phyloP scores from a whole-genome alignment of 176 grass and related monocot genomes.

The Hyparrhenia diplandra region DNA sequence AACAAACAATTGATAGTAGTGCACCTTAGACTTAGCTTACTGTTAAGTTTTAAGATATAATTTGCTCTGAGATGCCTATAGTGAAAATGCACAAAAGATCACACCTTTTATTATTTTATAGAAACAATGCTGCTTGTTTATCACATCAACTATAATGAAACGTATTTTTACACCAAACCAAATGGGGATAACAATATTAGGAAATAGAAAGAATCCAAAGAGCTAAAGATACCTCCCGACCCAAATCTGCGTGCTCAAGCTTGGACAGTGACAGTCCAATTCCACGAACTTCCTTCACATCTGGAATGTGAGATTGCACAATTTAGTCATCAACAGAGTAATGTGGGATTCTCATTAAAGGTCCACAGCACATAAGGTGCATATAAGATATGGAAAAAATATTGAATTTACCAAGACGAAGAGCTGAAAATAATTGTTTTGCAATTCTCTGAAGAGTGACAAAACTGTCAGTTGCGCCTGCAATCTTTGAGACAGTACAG shows the following conservation, averaged over 20 bases:
- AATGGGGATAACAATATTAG: conserved; percentile 13
- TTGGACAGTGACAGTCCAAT: conserved; percentile 79
- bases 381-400: conserved; percentile 1
- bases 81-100: conserved; percentile 5
- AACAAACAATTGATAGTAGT: background rate
- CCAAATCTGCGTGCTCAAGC: conserved; percentile 58
- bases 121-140: background rate
- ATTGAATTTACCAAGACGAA: conserved; percentile 58
- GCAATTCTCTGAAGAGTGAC: conserved; percentile 63
- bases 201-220: background rate
- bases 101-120: background rate
- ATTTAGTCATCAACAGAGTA: conserved; percentile 24
- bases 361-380: background rate
- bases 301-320: conserved; percentile 31
- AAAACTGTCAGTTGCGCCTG: conserved; percentile 74
- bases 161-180: background rate
- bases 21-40: background rate
- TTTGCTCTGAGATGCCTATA: background rate
- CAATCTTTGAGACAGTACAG: conserved; percentile 50
- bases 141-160: background rate
- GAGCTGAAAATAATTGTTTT: conserved; percentile 75
- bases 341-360: background rate
- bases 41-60: background rate
- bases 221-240: conserved; percentile 46
- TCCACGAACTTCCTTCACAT: conserved; percentile 94